phyloP scores from a whole-genome alignment of 192 early-diverging fungal species.

The Phlyctochytrium bullatum region DNA sequence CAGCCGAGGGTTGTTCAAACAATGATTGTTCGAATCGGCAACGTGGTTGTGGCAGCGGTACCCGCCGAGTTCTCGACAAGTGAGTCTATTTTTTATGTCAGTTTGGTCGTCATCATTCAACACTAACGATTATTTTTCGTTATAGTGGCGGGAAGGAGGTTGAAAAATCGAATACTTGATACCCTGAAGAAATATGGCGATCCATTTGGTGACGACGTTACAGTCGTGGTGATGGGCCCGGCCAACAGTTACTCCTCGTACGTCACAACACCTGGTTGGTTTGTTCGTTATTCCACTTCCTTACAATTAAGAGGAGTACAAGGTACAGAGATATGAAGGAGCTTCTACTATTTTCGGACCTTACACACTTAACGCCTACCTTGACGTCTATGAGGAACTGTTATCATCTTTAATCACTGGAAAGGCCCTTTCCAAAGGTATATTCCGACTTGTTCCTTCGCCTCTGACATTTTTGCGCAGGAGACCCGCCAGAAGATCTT shows the following conservation, averaged over 20 bases:
- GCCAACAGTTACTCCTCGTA: conserved; percentile 56
- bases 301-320: conserved; percentile 50
- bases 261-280: too few relatives aligned
- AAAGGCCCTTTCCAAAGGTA: too few relatives aligned
- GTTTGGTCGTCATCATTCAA: too few relatives aligned
- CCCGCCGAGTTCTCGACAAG: too few relatives aligned
- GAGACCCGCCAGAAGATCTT: conserved; percentile 20
- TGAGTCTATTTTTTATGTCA: too few relatives aligned
- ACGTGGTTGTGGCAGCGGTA: too few relatives aligned
- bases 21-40: conserved; percentile 44
- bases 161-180: too few relatives aligned
- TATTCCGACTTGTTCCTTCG: too few relatives aligned
- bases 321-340: conserved; percentile 62
- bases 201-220: conserved; percentile 41
- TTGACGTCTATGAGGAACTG: conserved; percentile 46
- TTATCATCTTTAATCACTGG: conserved; percentile 46
- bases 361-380: conserved; percentile 53
- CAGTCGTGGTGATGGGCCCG: conserved; percentile 48
- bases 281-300: too few relatives aligned
- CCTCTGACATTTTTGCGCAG: neutral
- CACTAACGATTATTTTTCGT: too few relatives aligned
- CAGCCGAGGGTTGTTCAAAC: conserved; percentile 47
- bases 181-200: too few relatives aligned
- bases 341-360: conserved; percentile 60
- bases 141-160: too few relatives aligned